Percentiles rank a stretch among this genome's conserved stretches.
Evolutionary conservation across 345 rosid genomes (phyloP).

Genomic region (Gossypium arboreum): DNA sequence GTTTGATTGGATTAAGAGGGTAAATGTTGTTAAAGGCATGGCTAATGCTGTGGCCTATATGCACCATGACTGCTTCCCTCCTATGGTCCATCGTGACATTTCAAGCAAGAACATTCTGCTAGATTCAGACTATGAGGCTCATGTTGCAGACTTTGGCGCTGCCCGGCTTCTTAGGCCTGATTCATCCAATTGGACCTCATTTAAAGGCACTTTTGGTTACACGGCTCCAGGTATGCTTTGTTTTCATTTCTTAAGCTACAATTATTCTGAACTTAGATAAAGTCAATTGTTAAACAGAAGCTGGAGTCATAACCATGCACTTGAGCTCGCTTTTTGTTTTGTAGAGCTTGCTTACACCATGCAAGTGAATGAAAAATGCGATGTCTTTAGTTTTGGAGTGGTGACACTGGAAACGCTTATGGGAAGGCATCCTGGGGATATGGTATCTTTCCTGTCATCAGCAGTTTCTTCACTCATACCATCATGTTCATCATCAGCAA

Average conservation of each 20-base stretch:
- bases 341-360: background rate
- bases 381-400: background rate
- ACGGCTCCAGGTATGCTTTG: background rate
- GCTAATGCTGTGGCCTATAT: background rate
- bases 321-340: background rate
- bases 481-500: background rate
- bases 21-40: background rate
- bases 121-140: background rate
- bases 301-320: background rate
- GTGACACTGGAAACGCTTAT: background rate
- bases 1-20: background rate
- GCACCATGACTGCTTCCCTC: background rate
- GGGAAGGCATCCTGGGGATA: constrained; percentile 2
- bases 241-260: background rate
- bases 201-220: background rate
- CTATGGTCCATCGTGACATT: too few relatives aligned
- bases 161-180: background rate
- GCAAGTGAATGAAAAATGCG: constrained; percentile 2
- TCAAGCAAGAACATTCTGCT: background rate
- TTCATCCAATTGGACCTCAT: background rate
- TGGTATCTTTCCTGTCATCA: background rate
- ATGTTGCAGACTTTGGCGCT: background rate
- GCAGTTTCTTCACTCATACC: background rate
- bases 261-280: background rate
- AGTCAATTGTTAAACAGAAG: background rate